Conservation (phyloP, 2,329 filamentous ascomycete species). For the Amesomyces nigricolor region DNA sequence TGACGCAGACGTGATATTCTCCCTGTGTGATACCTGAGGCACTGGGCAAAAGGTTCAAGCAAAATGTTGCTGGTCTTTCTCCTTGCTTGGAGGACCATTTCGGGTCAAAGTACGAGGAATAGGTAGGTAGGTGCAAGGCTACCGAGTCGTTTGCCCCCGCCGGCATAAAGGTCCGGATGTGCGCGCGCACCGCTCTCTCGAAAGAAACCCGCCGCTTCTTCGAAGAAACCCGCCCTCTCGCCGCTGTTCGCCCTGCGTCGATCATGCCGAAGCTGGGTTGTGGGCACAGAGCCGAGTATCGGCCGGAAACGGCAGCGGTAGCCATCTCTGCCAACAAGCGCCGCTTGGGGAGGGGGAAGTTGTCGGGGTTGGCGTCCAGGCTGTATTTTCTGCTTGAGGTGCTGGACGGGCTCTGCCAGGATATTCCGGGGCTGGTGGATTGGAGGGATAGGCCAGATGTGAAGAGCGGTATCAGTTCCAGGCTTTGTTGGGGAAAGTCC, state of each 20-base stretch:
- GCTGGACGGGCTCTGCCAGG: background rate
- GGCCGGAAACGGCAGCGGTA: background rate
- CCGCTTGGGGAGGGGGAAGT: background rate
- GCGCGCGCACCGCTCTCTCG: too few species aligned
- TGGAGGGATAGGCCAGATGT: background rate
- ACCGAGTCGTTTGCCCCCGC: background rate
- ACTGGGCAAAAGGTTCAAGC: background rate
- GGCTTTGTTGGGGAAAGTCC: background rate
- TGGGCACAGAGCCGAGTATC: background rate
- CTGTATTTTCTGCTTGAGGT: conserved; percentile 5
- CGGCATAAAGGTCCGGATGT: background rate
- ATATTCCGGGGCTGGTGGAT: background rate
- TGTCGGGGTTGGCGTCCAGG: background rate
- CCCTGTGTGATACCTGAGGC: background rate
- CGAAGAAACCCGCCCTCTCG: background rate
- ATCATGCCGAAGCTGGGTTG: background rate
- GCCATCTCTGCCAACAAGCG: background rate
- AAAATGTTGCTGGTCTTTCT: background rate
- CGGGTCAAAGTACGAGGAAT: background rate
- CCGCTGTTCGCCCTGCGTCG: background rate
- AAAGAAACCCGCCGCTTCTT: conserved; percentile 1
- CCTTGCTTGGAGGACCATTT: background rate
- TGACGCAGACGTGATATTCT: background rate
- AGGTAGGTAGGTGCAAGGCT: too few species aligned
- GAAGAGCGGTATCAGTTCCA: background rate